These are phyloP conservation scores for Talaromyces sp. DNA, from an alignment of 2,329 filamentous ascomycete species.

Conservation along the genomic window DNA sequence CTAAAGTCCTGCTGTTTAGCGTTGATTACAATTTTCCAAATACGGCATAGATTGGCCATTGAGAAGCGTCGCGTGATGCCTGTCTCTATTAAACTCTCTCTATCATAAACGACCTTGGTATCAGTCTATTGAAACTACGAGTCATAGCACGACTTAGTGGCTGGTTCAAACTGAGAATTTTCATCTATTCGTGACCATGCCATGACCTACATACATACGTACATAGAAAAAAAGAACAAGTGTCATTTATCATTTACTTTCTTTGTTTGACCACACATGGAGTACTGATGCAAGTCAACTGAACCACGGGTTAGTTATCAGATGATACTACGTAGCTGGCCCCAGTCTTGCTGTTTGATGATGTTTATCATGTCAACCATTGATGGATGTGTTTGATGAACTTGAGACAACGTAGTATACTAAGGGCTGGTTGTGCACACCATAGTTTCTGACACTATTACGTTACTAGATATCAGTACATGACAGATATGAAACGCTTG, in stretches of 20 bases:
- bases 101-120: background rate
- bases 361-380: background rate
- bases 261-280: background rate
- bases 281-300: background rate
- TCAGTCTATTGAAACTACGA: background rate
- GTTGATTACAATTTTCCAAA: conserved; percentile 1
- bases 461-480: background rate
- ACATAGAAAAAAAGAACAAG: background rate
- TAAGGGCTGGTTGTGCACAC: background rate
- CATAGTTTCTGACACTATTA: background rate
- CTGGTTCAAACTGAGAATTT: background rate
- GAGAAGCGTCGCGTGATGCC: background rate
- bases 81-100: background rate
- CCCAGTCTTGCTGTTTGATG: background rate
- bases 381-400: background rate
- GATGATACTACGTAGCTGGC: conserved; percentile 1
- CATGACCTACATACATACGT: background rate
- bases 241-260: background rate
- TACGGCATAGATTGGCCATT: background rate
- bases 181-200: conserved; percentile 1
- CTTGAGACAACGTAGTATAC: background rate
- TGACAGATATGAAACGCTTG: background rate
- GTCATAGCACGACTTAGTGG: background rate
- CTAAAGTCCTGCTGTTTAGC: background rate
- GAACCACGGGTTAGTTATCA: background rate